Conservation (phyloP, 306 rosid genomes). For the Lathyrus oleraceus region DNA sequence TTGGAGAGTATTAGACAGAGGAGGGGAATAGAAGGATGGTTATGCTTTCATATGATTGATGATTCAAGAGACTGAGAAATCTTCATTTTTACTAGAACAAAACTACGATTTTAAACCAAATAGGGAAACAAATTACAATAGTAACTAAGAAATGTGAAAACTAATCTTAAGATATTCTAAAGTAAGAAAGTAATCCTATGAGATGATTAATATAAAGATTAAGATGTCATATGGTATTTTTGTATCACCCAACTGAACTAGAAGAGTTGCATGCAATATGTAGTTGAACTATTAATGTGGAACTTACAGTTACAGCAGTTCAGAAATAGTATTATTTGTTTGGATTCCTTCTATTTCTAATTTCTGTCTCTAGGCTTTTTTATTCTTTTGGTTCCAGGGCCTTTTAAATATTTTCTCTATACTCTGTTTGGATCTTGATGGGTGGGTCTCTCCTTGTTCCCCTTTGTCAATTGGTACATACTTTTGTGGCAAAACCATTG, state of each 20-base stretch:
- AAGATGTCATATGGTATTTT: neutral
- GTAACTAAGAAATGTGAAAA: slow-evolving; percentile 1
- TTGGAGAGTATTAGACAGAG: neutral
- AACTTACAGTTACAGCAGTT: neutral
- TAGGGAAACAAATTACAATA: neutral
- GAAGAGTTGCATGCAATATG: neutral
- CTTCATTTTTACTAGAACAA: neutral
- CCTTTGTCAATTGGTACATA: neutral
- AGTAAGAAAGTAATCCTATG: neutral
- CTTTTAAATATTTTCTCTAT: neutral
- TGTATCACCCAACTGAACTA: neutral
- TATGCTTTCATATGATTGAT: neutral
- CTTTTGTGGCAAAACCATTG: slow-evolving; percentile 32
- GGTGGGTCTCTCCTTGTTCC: neutral
- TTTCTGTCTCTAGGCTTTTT: slow-evolving; percentile 3
- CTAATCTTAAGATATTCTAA: slow-evolving; percentile 1
- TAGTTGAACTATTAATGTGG: slow-evolving; percentile 5
- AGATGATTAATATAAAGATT: neutral
- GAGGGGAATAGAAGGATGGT: neutral
- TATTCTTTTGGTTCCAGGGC: slow-evolving; percentile 11
- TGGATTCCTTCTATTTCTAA: slow-evolving; percentile 8
- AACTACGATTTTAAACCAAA: neutral
- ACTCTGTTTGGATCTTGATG: neutral
- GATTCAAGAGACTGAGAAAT: neutral
- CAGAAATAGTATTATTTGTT: neutral